Conservation (phyloP, 1,284 basidiomycete species). For the Leccinum angustisporum region DNA sequence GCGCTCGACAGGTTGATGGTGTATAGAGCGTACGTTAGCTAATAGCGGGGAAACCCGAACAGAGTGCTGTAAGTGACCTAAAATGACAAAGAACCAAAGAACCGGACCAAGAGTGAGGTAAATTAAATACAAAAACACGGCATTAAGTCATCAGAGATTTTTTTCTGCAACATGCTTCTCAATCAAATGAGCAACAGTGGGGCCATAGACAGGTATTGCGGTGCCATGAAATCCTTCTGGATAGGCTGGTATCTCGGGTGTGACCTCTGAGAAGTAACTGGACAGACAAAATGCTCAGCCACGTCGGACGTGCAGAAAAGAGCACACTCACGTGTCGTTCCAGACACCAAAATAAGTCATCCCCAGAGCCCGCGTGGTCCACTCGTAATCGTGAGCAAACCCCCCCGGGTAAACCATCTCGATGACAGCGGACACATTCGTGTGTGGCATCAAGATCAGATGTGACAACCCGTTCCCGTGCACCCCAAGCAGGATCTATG, state of each 20-base stretch:
- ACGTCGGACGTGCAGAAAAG: background rate
- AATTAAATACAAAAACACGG: background rate
- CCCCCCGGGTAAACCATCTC: slow-evolving; percentile 80
- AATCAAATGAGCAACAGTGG: slow-evolving; percentile 52
- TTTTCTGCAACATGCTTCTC: slow-evolving; percentile 53
- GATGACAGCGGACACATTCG: slow-evolving; percentile 66
- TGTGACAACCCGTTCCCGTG: slow-evolving; percentile 83
- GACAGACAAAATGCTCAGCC: background rate
- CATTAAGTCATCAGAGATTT: slow-evolving; percentile 11
- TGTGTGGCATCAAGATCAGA: slow-evolving; percentile 74
- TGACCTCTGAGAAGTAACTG: slow-evolving; percentile 50
- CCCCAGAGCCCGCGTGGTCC: slow-evolving; percentile 68
- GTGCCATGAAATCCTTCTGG: slow-evolving; percentile 77
- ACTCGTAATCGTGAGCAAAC: slow-evolving; percentile 81
- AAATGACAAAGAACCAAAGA: background rate
- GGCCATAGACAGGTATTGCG: slow-evolving; percentile 66
- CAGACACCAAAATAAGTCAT: slow-evolving; percentile 78
- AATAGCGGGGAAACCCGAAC: background rate
- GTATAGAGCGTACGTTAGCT: slow-evolving; percentile 66
- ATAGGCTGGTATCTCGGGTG: slow-evolving; percentile 54
- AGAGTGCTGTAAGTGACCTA: background rate
- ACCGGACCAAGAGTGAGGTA: background rate
- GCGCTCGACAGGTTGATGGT: slow-evolving; percentile 42
- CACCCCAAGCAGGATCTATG: slow-evolving; percentile 72
- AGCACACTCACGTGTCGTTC: slow-evolving; percentile 62